Evolutionary conservation across 306 rosid species (phyloP).

Genomic region (Corylus americana): DNA sequence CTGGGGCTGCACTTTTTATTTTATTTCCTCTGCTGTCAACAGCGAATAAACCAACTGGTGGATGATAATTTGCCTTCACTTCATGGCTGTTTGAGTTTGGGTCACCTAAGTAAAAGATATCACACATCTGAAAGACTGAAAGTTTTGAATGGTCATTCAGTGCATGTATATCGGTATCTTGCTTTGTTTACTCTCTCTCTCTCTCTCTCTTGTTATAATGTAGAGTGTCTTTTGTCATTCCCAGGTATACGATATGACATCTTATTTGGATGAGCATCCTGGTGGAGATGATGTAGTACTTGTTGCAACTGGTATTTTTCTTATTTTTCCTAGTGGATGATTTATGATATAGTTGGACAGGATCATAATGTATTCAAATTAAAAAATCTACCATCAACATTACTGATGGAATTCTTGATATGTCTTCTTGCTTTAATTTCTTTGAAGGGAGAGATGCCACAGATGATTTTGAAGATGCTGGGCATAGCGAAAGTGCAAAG

Average conservation of each 20-base stretch:
- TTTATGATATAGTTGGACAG: not conserved
- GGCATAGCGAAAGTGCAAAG: slow-evolving; percentile 75
- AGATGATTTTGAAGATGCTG: slow-evolving; percentile 93
- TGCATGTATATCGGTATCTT: not conserved
- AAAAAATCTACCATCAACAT: slow-evolving; percentile 18
- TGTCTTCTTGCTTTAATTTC: slow-evolving; percentile 19
- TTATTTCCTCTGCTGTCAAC: not conserved
- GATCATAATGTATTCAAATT: not conserved
- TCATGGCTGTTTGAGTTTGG: not conserved
- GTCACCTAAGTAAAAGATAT: not conserved
- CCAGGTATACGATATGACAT: slow-evolving; percentile 77
- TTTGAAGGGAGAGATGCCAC: slow-evolving; percentile 77
- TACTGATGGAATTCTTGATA: slow-evolving; percentile 19
- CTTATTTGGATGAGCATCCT: slow-evolving; percentile 90
- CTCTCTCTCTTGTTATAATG: not conserved
- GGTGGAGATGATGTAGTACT: slow-evolving; percentile 88
- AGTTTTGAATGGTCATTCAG: not conserved
- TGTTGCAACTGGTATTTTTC: slow-evolving; percentile 61
- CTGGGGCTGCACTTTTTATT: not conserved
- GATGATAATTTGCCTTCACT: not conserved
- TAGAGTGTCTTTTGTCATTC: not conserved
- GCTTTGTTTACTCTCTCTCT: not conserved
- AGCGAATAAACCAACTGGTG: not conserved
- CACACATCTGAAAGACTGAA: not conserved
- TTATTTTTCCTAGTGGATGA: not conserved